Conservation (phyloP, 495 filamentous ascomycete species). For the Xylaria sp. region DNA sequence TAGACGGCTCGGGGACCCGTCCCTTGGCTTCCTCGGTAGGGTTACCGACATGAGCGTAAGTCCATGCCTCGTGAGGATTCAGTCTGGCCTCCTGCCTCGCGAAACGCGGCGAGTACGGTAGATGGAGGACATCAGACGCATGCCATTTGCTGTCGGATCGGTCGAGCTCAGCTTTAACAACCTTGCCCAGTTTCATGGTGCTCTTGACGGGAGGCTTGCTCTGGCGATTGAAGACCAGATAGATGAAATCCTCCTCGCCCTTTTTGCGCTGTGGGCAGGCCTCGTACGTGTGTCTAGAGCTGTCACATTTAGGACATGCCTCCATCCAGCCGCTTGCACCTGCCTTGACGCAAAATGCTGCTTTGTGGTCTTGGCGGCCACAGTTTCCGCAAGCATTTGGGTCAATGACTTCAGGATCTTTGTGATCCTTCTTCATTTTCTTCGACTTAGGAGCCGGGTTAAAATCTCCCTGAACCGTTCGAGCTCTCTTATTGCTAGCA, state of each 20-base stretch:
- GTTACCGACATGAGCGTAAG: neutral
- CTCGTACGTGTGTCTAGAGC: neutral
- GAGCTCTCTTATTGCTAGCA: neutral
- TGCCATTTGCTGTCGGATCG: neutral
- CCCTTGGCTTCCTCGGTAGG: neutral
- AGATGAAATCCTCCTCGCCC: constrained; percentile 1
- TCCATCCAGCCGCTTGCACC: constrained; percentile 11
- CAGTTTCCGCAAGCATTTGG: neutral
- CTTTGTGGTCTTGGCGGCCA: neutral
- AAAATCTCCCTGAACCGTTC: neutral
- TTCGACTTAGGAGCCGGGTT: neutral
- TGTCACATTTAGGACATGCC: constrained; percentile 9
- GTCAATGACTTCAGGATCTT: neutral
- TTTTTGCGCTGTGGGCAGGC: neutral
- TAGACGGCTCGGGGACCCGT: neutral
- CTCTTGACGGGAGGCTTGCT: constrained; percentile 13
- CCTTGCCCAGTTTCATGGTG: neutral
- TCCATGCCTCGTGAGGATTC: neutral
- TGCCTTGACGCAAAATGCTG: constrained; percentile 4
- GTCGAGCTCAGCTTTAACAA: neutral
- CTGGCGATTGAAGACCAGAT: constrained; percentile 14
- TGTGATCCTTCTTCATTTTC: neutral
- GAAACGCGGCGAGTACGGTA: neutral
- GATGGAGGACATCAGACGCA: neutral
- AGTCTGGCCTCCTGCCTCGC: neutral